These are phyloP conservation scores for Penicillium soppii DNA, from an alignment of 495 filamentous ascomycete genomes.

Conservation along the genomic window DNA sequence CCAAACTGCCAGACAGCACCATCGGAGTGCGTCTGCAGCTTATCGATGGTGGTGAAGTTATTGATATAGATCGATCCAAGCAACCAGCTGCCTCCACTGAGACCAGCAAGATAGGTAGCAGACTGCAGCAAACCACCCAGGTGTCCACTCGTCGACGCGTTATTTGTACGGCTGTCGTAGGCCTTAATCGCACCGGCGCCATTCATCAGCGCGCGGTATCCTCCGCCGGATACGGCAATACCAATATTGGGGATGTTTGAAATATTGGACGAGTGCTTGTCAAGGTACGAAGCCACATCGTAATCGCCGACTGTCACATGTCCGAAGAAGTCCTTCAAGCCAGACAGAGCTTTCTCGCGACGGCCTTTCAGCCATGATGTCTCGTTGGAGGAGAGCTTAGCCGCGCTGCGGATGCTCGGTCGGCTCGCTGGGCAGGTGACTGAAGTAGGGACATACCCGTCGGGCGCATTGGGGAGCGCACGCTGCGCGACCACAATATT, in stretches of 20 bases:
- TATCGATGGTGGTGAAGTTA: slow-evolving; percentile 77
- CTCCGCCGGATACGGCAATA: slow-evolving; percentile 61
- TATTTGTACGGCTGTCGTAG: slow-evolving; percentile 73
- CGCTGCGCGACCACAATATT: slow-evolving; percentile 17
- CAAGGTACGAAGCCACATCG: slow-evolving; percentile 71
- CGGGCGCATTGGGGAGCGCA: slow-evolving; percentile 47
- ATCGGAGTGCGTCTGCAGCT: slow-evolving; percentile 42
- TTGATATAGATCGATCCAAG: slow-evolving; percentile 83
- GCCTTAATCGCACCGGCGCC: slow-evolving; percentile 86
- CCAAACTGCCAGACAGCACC: slow-evolving; percentile 72
- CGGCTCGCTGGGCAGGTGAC: slow-evolving; percentile 42
- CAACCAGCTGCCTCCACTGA: slow-evolving; percentile 88
- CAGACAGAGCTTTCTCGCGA: slow-evolving; percentile 54
- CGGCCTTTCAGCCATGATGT: slow-evolving; percentile 61
- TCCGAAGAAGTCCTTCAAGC: slow-evolving; percentile 72
- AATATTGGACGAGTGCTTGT: slow-evolving; percentile 51
- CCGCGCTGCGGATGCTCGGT: slow-evolving; percentile 56
- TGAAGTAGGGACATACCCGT: slow-evolving; percentile 44
- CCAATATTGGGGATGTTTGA: slow-evolving; percentile 63
- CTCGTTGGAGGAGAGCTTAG: slow-evolving; percentile 63
- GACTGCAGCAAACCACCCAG: slow-evolving; percentile 85
- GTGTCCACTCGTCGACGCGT: slow-evolving; percentile 63
- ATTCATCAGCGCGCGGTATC: slow-evolving; percentile 84
- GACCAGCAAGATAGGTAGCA: slow-evolving; percentile 78
- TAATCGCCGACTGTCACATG: slow-evolving; percentile 74